Evolutionary conservation across 1,284 basidiomycete genomes (phyloP).

Genomic region (Ustilago loliicola): DNA sequence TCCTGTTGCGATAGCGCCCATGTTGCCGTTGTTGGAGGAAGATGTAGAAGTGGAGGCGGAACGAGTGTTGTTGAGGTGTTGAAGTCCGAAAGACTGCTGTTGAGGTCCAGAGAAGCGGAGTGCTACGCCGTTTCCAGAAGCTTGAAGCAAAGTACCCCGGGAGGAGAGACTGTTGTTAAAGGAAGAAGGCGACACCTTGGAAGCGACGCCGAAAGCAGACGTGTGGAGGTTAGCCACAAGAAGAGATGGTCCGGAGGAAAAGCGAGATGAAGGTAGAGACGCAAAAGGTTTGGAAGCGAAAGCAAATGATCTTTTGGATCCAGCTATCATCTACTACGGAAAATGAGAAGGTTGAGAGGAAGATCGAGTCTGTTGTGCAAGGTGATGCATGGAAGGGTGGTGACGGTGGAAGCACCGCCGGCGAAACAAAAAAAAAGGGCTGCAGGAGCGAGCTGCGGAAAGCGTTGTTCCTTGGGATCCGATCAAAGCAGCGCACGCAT

Average conservation of each 20-base stretch:
- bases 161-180: slow-evolving; percentile 18
- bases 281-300: background rate
- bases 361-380: background rate
- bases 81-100: slow-evolving; percentile 31
- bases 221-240: slow-evolving; percentile 22
- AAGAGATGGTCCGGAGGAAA: background rate
- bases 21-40: slow-evolving; percentile 20
- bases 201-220: slow-evolving; percentile 5
- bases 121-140: slow-evolving; percentile 16
- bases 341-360: background rate
- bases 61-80: slow-evolving; percentile 26
- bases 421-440: background rate
- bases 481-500: background rate
- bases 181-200: slow-evolving; percentile 19
- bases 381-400: background rate
- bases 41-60: slow-evolving; percentile 15
- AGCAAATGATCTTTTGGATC: slow-evolving; percentile 13
- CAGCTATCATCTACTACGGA: slow-evolving; percentile 27
- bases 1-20: slow-evolving; percentile 67
- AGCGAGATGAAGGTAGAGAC: background rate
- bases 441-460: slow-evolving; percentile 4
- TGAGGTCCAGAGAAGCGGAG: slow-evolving; percentile 36
- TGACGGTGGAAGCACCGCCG: background rate
- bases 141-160: slow-evolving; percentile 22
- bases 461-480: background rate